Evolutionary conservation across 1,284 basidiomycete species (phyloP), one percentile per base, ranked within the genome.

Genomic region (Apiotrichum akiyoshidainum): DNA sequence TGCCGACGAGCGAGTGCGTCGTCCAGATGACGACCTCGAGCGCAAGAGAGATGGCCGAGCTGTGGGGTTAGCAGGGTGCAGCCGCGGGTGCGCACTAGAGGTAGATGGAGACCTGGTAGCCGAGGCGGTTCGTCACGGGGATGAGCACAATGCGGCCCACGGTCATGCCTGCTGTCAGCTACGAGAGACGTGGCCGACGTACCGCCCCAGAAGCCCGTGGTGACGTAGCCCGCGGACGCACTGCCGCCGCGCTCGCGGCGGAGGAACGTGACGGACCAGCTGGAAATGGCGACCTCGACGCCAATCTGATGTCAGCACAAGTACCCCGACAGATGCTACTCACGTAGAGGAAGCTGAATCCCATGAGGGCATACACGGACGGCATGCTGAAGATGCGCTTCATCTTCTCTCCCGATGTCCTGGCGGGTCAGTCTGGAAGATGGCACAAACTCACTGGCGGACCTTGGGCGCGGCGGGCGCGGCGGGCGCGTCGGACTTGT

Each of bases 21-120:
- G 83, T 78, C 86, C 85, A 87, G 46, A 87, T 77, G 16, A 83
- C 76, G 17, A 85, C 66, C 66, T 85, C 82, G 19, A 86, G 76
- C 8, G 46, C 67, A 21, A 69, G 55, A 3, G 62, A 52, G 19
- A 68, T 45, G 10, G 42, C 13, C 35, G 59, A 42, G 54, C 59
- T 60, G 53, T 10, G 19, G 26, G 22, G 14, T n/a, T 34, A 47
- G 16, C 16, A 42, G 41, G n/a, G 19, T n/a, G n/a, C n/a, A n/a
- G n/a, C n/a, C n/a, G n/a, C n/a, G 41, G 41, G 16, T 4, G 19
- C 60, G n/a, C 49, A 60, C 57, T 71, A 71, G 14, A 62, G 46
- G 57, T 62, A 68, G 52, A 68, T 55, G 7, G 61, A 59, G 7
- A 46, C 46, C 46, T 63, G 61, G 52, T 65, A 58, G 1, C 69